Base-by-base conservation (phyloP, 208 protist species). In the Acanthamoeba royreba region DNA sequence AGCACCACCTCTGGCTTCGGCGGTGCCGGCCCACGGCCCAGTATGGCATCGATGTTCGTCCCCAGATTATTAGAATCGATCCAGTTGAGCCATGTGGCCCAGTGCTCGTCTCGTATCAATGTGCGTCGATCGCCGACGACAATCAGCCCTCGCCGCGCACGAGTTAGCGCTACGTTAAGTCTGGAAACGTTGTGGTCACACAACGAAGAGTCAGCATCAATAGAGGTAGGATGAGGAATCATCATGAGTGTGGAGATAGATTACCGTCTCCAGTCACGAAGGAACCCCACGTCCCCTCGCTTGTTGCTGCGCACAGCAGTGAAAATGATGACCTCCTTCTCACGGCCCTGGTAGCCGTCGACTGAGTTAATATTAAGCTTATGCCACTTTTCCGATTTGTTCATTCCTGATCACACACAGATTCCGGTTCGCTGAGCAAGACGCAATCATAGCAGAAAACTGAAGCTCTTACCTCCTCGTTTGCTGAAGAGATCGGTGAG, bases 281-380 rank as follows among this genome's bases (percentile, higher is more conserved):
- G 79, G 61, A 97, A 97, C 38, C 96, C 96, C 7, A 97, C 93
- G 9, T 69, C 8, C n/a, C 93, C 91, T 19, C 58, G 33, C 4
- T 4, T 2, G 63, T 97, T 97, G 55, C 43, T 47, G 46, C 96
- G 92, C 22, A 96, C 94, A 11, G 94, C 69, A 8, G 95, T 95
- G 46, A 97, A 94, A 33, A 97, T 58, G 53, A 97, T 95, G 42
- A 96, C 53, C 25, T 97, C 96, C 69, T 97, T 97, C 92, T 97
- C 96, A 42, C 96, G 85, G 17, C 96, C 96, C 72, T 97, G 95
- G 38, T 93, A 97, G 42, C 87, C 93, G 92, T 97, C 96, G 2
- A 97, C 96, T 28, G 96, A 95, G 28, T 91, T 85, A 8, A 97
- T 93, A 42, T 93, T 85, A 17, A 95, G 89, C 42, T 87, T 11